These are phyloP conservation scores for Globisporangium radiosum DNA, from an alignment of 352 stramenopile genomes.

Conservation along the genomic window DNA sequence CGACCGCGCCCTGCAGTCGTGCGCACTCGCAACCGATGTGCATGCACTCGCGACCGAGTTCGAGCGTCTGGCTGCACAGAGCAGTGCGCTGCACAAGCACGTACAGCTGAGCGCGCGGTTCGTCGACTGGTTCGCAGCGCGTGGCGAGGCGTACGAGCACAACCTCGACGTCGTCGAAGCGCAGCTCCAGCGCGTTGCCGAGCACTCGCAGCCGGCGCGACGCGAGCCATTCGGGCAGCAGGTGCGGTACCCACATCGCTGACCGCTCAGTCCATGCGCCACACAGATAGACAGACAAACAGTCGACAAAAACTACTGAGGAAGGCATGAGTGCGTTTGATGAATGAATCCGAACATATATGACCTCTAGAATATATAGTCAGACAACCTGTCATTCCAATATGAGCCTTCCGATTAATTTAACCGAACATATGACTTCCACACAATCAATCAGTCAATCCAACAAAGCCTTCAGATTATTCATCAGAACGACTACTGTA, in stretches of 20 bases:
- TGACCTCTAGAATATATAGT: too few species aligned
- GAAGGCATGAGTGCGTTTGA: neutral
- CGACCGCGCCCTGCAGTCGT: conserved; percentile 2
- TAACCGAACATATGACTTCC: too few species aligned
- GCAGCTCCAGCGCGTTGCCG: conserved; percentile 43
- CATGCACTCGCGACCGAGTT: conserved; percentile 5
- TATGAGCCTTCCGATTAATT: too few species aligned
- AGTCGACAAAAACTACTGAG: neutral
- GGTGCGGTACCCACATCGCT: conserved; percentile 29
- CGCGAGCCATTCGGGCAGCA: conserved; percentile 42
- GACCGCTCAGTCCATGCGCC: neutral
- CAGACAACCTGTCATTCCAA: too few species aligned
- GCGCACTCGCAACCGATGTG: conserved; percentile 13
- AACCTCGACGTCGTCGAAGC: conserved; percentile 63
- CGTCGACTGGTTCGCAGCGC: conserved; percentile 63
- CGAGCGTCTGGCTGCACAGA: conserved; percentile 10
- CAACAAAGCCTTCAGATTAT: too few species aligned
- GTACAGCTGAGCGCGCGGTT: conserved; percentile 54
- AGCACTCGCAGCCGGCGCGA: conserved; percentile 23
- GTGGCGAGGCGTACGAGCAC: conserved; percentile 66
- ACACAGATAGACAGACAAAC: neutral
- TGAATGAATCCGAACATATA: neutral
- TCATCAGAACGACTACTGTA: too few species aligned
- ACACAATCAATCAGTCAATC: too few species aligned
- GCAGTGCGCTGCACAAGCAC: conserved; percentile 32